A percentile compares a stretch with the other conserved stretches of the same genome.
These are phyloP conservation scores for Arxiozyma bovina DNA, from an alignment of 1,139 yeast species.

Conservation along the genomic window DNA sequence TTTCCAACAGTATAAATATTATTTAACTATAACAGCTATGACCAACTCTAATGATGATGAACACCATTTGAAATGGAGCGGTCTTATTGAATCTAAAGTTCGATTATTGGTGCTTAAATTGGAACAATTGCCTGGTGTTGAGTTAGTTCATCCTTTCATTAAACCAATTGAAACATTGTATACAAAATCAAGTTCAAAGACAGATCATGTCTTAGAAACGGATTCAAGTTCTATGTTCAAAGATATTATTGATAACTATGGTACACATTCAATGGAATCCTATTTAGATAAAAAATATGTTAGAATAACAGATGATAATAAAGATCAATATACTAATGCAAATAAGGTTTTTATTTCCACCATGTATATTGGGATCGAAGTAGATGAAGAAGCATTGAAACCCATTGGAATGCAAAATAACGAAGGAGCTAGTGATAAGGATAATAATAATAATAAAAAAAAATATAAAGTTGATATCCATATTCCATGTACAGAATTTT, in stretches of 20 bases:
- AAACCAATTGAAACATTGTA: constrained; percentile 60
- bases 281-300: constrained; percentile 28
- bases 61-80: constrained; percentile 83
- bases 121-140: constrained; percentile 66
- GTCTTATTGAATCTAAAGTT: constrained; percentile 82
- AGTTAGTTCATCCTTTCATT: constrained; percentile 82
- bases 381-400: constrained; percentile 34
- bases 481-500: constrained; percentile 85
- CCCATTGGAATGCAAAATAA: background rate
- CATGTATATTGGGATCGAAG: constrained; percentile 69
- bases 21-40: constrained; percentile 71
- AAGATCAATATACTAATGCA: constrained; percentile 22
- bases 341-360: constrained; percentile 45
- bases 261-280: constrained; percentile 41
- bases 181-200: constrained; percentile 46
- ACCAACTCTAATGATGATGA: constrained; percentile 62
- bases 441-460: constrained; percentile 36
- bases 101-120: constrained; percentile 74
- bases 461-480: constrained; percentile 60
- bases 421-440: constrained; percentile 23
- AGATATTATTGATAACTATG: constrained; percentile 45
- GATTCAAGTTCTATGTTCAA: constrained; percentile 34
- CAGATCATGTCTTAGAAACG: constrained; percentile 46
- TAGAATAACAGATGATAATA: constrained; percentile 32
- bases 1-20: constrained; percentile 76